Evolutionary conservation across 768 basidiomycete genomes (phyloP).

Genomic region (Termitomyces sp.): DNA sequence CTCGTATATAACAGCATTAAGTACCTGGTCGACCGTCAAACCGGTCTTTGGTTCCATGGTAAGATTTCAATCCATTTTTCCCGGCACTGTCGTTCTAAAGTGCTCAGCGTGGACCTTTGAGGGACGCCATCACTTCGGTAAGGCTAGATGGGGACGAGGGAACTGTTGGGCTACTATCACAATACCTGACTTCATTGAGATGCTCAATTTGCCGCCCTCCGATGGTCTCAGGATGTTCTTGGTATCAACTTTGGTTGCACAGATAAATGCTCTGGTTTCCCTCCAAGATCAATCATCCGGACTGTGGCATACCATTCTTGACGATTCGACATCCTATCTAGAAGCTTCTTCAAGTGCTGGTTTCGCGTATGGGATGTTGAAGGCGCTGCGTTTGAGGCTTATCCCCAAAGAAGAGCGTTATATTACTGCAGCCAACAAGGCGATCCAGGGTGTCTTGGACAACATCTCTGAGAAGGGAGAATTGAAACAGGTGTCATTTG

Average conservation of each 20-base stretch:
- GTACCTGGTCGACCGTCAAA: constrained; percentile 37
- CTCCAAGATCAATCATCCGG: constrained; percentile 39
- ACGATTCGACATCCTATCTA: constrained; percentile 44
- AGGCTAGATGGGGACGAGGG: constrained; percentile 47
- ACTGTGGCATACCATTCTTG: constrained; percentile 50
- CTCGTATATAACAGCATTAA: constrained; percentile 25
- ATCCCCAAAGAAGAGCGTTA: constrained; percentile 36
- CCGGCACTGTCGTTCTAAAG: background rate
- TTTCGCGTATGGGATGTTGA: constrained; percentile 42
- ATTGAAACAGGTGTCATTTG: constrained; percentile 42
- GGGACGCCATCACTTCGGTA: constrained; percentile 39
- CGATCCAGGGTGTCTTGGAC: constrained; percentile 34
- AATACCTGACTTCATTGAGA: constrained; percentile 43
- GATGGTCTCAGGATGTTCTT: constrained; percentile 40
- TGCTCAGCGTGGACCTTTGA: constrained; percentile 37
- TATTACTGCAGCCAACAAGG: constrained; percentile 28
- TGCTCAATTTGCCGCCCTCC: constrained; percentile 30
- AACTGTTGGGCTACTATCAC: constrained; percentile 49
- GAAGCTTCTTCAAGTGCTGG: constrained; percentile 45
- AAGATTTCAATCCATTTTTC: constrained; percentile 6
- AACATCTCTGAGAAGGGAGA: constrained; percentile 42
- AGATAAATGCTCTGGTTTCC: constrained; percentile 41
- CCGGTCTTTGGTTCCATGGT: constrained; percentile 46
- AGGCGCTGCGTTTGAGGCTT: constrained; percentile 35
- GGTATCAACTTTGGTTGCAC: constrained; percentile 32